phyloP scores from a whole-genome alignment of 352 stramenopile genomes.

The Globisporangium uncinulatum region DNA sequence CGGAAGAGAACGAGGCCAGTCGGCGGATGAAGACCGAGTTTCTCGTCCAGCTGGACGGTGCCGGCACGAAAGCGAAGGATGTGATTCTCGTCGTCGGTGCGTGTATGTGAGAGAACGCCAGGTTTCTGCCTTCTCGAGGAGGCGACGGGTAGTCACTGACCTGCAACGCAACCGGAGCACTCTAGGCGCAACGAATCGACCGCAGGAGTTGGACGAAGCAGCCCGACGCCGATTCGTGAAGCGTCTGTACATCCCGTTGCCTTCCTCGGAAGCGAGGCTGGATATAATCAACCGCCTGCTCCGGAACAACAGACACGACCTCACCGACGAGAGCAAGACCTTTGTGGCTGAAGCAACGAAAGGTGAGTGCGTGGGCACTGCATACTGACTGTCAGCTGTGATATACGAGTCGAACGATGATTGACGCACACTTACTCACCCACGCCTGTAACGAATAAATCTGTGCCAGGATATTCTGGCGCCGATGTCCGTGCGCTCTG shows the following conservation, averaged over 20 bases:
- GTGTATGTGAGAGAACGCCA: not conserved
- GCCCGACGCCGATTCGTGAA: constrained; percentile 96
- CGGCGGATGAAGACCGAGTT: constrained; percentile 98
- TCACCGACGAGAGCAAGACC: constrained; percentile 85
- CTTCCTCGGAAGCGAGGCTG: constrained; percentile 80
- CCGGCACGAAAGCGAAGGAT: constrained; percentile 87
- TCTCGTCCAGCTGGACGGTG: constrained; percentile 96
- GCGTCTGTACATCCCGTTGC: constrained; percentile 96
- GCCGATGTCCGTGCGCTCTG: constrained; percentile 97
- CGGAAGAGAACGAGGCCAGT: constrained; percentile 97
- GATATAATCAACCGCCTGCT: constrained; percentile 91
- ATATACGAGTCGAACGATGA: no score
- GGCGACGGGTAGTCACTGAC: not conserved
- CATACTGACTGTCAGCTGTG: not conserved
- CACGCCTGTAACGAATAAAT: not conserved
- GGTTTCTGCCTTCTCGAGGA: not conserved
- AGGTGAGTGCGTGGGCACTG: constrained; percentile 20
- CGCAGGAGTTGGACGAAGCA: constrained; percentile 97
- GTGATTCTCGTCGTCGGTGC: constrained; percentile 87
- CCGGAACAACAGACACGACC: constrained; percentile 88
- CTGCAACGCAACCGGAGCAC: not conserved
- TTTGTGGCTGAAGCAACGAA: constrained; percentile 85
- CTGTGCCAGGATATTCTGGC: constrained; percentile 90
- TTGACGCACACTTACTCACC: no score
- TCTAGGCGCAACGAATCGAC: constrained; percentile 94